These are phyloP conservation scores for Pythium diclinum DNA, from an alignment of 352 stramenopile genomes.

Conservation along the genomic window DNA sequence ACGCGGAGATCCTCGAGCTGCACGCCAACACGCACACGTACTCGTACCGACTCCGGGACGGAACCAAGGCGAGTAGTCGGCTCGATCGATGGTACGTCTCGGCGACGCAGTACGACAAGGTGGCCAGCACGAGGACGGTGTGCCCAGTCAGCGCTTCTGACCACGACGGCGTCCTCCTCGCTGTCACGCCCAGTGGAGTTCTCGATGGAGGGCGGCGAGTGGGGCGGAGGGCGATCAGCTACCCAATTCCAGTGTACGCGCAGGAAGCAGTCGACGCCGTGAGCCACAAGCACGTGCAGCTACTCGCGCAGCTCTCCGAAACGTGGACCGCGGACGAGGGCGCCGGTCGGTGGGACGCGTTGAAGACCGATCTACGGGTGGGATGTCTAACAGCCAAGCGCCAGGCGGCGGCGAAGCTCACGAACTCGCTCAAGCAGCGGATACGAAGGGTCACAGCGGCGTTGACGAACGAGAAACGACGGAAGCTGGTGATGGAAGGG, in stretches of 20 bases:
- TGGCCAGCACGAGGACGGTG: neutral
- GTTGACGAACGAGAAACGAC: neutral
- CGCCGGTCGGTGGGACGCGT: neutral
- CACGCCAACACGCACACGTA: constrained; percentile 10
- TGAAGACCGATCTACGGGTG: neutral
- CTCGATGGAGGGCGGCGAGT: no score
- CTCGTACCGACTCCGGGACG: neutral
- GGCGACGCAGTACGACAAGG: neutral
- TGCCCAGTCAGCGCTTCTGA: neutral
- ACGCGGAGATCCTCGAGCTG: neutral
- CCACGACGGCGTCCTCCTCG: constrained; percentile 1
- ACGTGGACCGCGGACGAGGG: neutral
- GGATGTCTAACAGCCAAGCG: neutral
- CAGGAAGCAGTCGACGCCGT: neutral
- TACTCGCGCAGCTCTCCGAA: neutral
- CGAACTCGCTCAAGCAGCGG: neutral
- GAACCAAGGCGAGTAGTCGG: neutral
- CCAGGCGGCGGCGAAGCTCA: neutral
- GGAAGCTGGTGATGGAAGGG: neutral
- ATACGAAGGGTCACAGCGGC: neutral
- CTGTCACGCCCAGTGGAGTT: no score
- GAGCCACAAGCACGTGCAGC: neutral
- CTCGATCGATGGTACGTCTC: constrained; percentile 3
- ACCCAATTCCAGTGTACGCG: neutral
- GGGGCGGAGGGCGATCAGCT: neutral